A percentile compares a stretch with the other conserved stretches of the same genome.
phyloP scores from a whole-genome alignment of 2,329 filamentous ascomycete species.

The Chaetomiaceae sp. region DNA sequence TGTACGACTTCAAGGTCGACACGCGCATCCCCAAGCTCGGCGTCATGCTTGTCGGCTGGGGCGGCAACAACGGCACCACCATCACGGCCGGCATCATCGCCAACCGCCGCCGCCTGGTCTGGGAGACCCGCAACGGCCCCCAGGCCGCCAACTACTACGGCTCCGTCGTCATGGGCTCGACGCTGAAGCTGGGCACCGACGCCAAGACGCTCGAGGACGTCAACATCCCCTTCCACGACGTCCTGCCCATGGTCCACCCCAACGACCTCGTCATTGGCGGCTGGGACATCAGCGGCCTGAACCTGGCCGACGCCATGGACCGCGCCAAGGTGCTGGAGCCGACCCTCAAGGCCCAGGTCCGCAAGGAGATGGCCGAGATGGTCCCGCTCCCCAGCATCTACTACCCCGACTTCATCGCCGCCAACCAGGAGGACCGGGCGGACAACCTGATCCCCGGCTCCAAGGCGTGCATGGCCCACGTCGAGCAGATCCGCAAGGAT shows the following conservation, averaged over 20 bases:
- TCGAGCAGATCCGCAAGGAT: constrained; percentile 88
- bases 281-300: constrained; percentile 94
- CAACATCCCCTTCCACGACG: constrained; percentile 91
- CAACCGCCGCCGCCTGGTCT: constrained; percentile 79
- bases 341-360: constrained; percentile 81
- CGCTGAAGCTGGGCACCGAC: constrained; percentile 91
- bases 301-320: constrained; percentile 89
- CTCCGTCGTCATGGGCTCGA: constrained; percentile 94
- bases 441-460: constrained; percentile 82
- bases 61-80: constrained; percentile 97
- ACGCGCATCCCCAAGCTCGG: constrained; percentile 89
- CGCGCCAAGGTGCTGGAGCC: constrained; percentile 92
- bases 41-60: constrained; percentile 96
- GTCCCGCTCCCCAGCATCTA: constrained; percentile 91
- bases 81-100: constrained; percentile 96
- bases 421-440: constrained; percentile 94
- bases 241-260: constrained; percentile 95
- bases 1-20: constrained; percentile 97
- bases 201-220: constrained; percentile 79
- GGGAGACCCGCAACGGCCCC: constrained; percentile 89
- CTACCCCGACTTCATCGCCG: constrained; percentile 98
- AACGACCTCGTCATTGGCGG: constrained; percentile 93
- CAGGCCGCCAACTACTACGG: constrained; percentile 95
- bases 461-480: constrained; percentile 81
- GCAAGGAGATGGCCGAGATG: constrained; percentile 89